Evolutionary conservation across 208 protist species (phyloP), one percentile per base, ranked within the genome.

Genomic region (Crithidia brevicula): DNA sequence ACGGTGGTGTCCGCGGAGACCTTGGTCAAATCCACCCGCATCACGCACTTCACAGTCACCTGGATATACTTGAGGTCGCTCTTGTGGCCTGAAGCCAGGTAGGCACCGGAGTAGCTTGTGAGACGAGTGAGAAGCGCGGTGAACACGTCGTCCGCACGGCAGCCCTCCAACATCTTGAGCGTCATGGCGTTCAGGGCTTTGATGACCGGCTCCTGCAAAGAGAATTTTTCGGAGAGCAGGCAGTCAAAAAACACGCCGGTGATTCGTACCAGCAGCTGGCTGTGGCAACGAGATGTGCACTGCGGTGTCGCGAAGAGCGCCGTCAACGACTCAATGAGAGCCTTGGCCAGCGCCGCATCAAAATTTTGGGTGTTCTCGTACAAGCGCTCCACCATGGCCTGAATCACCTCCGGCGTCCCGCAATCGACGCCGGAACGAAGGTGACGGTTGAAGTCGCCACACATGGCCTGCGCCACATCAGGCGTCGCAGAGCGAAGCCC

Each of bases 11-110:
- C 87, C 5, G 77, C 46, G 20, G 81, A 82, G 27, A 96, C 81
- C 45, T 76, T 61, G 18, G 83, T 51, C 25, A 91, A 67, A 34
- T 85, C 70, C 4, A 94, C 42, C 43, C 85, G 73, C 86, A 95
- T 92, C n/a, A 93, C 54, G 51, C 91, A 96, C 79, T 94, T 94
- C 22, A 94, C 91, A 20, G 86, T 93, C 16, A 96, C 87, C 62
- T 96, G 87, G 43, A 96, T 89, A 65, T 91, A 96, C 81, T 94
- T 96, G 38, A 94, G 77, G 59, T 94, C 87, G 38, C 34, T 81
- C 61, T 89, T 90, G 42, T 82, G 79, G 18, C 79, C 76, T 10
- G 63, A 83, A 20, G 84, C 68, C 2, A 91, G 81, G 60, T 96
- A 96, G 50, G 78, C 77, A 20, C 82, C 77, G 27, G 91, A 96